These are phyloP conservation scores for Phaeosphaeriaceae sp. DNA, from an alignment of 2,329 filamentous ascomycete species.

Conservation along the genomic window DNA sequence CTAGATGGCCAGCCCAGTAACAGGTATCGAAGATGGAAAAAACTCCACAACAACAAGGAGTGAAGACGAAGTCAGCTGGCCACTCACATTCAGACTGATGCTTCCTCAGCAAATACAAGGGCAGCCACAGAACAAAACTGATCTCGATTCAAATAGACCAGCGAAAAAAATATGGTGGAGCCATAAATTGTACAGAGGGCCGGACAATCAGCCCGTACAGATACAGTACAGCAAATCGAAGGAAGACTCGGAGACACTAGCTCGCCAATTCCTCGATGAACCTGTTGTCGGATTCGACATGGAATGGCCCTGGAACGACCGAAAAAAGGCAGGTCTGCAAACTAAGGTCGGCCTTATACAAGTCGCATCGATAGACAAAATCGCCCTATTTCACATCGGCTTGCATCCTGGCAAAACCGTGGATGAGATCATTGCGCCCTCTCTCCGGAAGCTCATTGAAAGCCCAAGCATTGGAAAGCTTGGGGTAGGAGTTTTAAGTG, in stretches of 20 bases:
- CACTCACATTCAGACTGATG: conserved; percentile 26
- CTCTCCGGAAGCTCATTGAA: conserved; percentile 75
- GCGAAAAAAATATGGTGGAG: conserved; percentile 63
- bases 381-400: conserved; percentile 83
- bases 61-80: conserved; percentile 17
- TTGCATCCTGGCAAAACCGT: conserved; percentile 52
- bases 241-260: conserved; percentile 69
- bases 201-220: conserved; percentile 61
- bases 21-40: neutral
- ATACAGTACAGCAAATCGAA: conserved; percentile 80
- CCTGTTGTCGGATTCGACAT: conserved; percentile 85
- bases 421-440: conserved; percentile 70
- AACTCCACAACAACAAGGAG: neutral
- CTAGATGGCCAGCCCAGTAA: neutral
- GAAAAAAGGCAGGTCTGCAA: conserved; percentile 59
- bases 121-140: conserved; percentile 8
- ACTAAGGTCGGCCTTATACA: conserved; percentile 83
- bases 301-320: conserved; percentile 72
- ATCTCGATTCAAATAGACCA: conserved; percentile 8
- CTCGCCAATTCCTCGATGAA: conserved; percentile 70
- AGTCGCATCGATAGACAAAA: conserved; percentile 75
- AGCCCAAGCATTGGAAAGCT: conserved; percentile 72
- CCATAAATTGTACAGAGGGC: conserved; percentile 69
- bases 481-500: conserved; percentile 73
- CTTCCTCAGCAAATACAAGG: conserved; percentile 9